Conservation (phyloP, 495 filamentous ascomycete genomes). For the Aspergillus biplanus region DNA sequence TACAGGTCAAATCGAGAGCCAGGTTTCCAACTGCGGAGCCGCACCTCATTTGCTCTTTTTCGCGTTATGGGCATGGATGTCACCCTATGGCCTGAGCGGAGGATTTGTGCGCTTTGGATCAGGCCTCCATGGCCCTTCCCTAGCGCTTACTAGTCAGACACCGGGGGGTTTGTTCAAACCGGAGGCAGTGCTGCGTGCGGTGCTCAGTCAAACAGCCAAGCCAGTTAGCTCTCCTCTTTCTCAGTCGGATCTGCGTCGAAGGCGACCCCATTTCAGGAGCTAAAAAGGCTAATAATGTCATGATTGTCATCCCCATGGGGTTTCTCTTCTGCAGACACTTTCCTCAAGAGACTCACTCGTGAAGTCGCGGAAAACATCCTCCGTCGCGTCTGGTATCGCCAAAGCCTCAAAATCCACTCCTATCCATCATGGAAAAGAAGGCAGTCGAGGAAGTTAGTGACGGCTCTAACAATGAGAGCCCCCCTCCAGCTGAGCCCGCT, state of each 20-base stretch:
- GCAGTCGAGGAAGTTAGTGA: neutral
- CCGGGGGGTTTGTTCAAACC: neutral
- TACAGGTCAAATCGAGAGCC: neutral
- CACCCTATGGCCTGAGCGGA: neutral
- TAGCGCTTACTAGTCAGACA: neutral
- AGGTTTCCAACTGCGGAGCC: neutral
- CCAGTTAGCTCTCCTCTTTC: neutral
- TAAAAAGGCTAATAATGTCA: neutral
- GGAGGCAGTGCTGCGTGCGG: neutral
- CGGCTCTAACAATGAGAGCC: neutral
- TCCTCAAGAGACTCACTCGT: neutral
- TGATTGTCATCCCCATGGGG: neutral
- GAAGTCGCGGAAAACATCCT: too few relatives aligned
- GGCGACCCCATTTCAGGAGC: neutral
- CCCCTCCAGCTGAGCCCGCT: conserved; percentile 7
- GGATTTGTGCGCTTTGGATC: neutral
- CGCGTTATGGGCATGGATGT: neutral
- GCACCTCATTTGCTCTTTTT: neutral
- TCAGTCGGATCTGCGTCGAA: neutral
- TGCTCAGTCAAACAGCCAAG: neutral
- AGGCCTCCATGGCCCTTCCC: neutral
- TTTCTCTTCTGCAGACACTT: neutral
- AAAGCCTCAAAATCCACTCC: too few relatives aligned
- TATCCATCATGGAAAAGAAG: too few relatives aligned
- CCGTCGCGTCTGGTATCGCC: too few relatives aligned